Evolutionary conservation across 1,139 yeast genomes (phyloP).

Genomic region (Meyerozyma carpophila): DNA sequence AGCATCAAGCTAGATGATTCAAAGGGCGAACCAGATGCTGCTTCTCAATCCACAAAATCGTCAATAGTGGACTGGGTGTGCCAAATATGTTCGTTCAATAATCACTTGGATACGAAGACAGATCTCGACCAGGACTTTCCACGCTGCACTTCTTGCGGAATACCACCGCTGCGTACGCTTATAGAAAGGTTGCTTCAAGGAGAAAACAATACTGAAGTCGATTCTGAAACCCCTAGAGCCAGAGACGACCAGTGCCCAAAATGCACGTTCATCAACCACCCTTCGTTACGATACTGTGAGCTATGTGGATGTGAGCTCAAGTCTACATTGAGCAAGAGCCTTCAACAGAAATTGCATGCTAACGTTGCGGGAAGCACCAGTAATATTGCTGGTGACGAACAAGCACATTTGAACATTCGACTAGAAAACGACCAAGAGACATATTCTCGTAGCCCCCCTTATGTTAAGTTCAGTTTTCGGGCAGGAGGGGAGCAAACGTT

Average conservation of each 20-base stretch:
- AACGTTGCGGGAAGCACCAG: slow-evolving; percentile 1
- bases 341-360: slow-evolving; percentile 5
- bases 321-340: slow-evolving; percentile 13
- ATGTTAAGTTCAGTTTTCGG: slow-evolving; percentile 57
- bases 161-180: slow-evolving; percentile 19
- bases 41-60: not conserved
- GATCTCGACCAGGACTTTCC: slow-evolving; percentile 39
- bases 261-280: slow-evolving; percentile 86
- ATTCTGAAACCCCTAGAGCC: not conserved
- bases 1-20: slow-evolving; percentile 3
- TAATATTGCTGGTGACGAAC: slow-evolving; percentile 7
- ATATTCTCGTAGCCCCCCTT: slow-evolving; percentile 29
- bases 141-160: slow-evolving; percentile 74
- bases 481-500: slow-evolving; percentile 53
- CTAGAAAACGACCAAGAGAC: slow-evolving; percentile 26
- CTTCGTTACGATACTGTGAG: slow-evolving; percentile 73
- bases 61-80: slow-evolving; percentile 62
- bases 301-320: slow-evolving; percentile 69
- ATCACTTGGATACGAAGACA: slow-evolving; percentile 36
- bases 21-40: not conserved
- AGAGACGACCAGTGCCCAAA: slow-evolving; percentile 57
- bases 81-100: slow-evolving; percentile 73
- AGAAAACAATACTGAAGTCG: slow-evolving; percentile 2
- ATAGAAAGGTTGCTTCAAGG: slow-evolving; percentile 3
- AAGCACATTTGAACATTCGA: slow-evolving; percentile 15